Base-by-base conservation (phyloP, 2,329 filamentous ascomycete species). In the Exophiala dermatitidis region DNA sequence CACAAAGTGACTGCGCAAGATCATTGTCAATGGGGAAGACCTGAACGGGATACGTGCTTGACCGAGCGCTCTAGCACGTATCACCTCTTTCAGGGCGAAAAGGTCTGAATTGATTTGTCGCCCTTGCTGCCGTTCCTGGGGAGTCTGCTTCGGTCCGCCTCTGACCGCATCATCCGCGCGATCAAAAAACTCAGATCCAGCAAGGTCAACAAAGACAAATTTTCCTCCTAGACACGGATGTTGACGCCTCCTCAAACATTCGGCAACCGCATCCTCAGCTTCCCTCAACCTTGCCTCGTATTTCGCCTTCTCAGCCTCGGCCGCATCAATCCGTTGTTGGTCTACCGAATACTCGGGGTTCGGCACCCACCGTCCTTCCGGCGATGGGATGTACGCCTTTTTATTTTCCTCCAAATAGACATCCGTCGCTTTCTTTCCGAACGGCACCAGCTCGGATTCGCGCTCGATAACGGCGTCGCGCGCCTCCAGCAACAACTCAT, bases 41-140 rank as follows among this genome's bases (percentile, higher is more conserved):
- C 71, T 64, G 56, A 69, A 76, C 0, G 71, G 72, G 33, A 74
- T 71, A 2, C 70, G 62, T 1, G 58, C 8, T 46, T 68, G 63
- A n/a, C 63, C 64, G 26, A 38, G 5, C 9, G 52, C 41, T 3
- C 52, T 65, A 1, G 73, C 71, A 1, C 73, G 64, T n/a, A 75
- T 74, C 3, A 75, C 73, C 49, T 75, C 72, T 53, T 75, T 75
- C 46, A 75, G 59, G 0, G 72, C 68, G 5, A 76, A 66, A 3
- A 75, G 63, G 58, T 75, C 73, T 0, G 68, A 67, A 33, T 75
- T 76, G 53, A 75, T 75, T 59, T 75, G 71, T 5, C 69, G 59
- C 0, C 71, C 68, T 58, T 74, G 66, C 46, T 69, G 68, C 8
- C 65, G 66, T 53, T 74, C 73, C 45, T 73, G 67, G 0, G 66